Evolutionary conservation across 805 yeast species (phyloP).

Genomic region (Zygoascus bituminiphila): DNA sequence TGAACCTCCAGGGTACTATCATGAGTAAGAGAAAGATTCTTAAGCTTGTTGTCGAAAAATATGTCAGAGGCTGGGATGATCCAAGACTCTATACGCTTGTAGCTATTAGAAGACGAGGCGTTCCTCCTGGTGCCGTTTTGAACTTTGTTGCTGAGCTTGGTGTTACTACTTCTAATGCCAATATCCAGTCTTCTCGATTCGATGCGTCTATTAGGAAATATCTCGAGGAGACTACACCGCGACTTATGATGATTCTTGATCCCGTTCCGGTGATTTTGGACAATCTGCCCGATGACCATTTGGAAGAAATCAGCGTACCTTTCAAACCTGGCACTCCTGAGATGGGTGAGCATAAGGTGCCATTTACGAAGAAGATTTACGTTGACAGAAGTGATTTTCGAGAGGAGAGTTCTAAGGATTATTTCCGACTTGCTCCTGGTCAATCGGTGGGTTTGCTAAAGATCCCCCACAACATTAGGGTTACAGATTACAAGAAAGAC

Average conservation of each 20-base stretch:
- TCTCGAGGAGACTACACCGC: constrained; percentile 85
- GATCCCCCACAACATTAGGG: constrained; percentile 77
- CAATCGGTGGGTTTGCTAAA: constrained; percentile 92
- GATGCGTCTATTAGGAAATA: constrained; percentile 83
- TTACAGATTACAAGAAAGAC: constrained; percentile 58
- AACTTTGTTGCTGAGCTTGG: constrained; percentile 91
- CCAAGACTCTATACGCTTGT: constrained; percentile 94
- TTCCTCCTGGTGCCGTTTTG: constrained; percentile 96
- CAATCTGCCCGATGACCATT: constrained; percentile 67
- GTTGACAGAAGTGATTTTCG: constrained; percentile 87
- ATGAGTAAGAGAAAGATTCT: constrained; percentile 95
- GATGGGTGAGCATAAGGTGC: constrained; percentile 67
- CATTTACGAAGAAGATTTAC: constrained; percentile 68
- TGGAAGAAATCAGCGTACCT: constrained; percentile 67
- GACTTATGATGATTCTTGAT: constrained; percentile 85
- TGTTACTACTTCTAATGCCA: constrained; percentile 88
- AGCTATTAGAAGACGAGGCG: constrained; percentile 92
- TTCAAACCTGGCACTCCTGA: constrained; percentile 79
- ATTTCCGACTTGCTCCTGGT: constrained; percentile 87
- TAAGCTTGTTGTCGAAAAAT: constrained; percentile 69
- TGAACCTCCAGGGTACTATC: constrained; percentile 89
- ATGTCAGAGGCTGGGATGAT: constrained; percentile 97
- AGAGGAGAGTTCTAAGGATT: constrained; percentile 55
- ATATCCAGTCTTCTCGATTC: constrained; percentile 82
- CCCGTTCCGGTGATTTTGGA: constrained; percentile 81